Evolutionary conservation across 495 filamentous ascomycete genomes (phyloP).

Genomic region (Mycothermus thermophilus): DNA sequence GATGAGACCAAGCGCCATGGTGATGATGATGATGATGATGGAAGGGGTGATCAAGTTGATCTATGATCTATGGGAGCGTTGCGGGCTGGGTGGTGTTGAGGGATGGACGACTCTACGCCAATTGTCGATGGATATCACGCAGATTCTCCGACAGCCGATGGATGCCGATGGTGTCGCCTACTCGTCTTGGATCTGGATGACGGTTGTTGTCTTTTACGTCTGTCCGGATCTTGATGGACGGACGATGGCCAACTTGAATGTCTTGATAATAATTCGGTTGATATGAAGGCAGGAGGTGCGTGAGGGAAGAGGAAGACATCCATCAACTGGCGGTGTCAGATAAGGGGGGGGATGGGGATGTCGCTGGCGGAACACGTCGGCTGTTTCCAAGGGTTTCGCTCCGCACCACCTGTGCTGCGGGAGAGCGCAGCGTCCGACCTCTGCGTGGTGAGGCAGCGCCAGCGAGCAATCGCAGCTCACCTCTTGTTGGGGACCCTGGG

Average conservation of each 20-base stretch:
- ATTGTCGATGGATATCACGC: background rate
- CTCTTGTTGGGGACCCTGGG: too few species aligned
- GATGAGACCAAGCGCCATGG: slow-evolving; percentile 17
- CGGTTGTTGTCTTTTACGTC: background rate
- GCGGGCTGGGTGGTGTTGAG: background rate
- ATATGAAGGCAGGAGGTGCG: background rate
- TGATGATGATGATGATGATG: background rate
- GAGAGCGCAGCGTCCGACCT: too few species aligned
- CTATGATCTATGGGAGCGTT: background rate
- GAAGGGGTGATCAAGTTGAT: background rate
- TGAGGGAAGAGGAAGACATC: background rate
- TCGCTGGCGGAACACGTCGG: too few species aligned
- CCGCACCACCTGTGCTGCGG: too few species aligned
- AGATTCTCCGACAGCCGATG: background rate
- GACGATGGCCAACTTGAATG: too few species aligned
- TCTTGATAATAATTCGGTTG: too few species aligned
- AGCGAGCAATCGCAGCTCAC: too few species aligned
- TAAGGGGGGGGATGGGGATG: too few species aligned
- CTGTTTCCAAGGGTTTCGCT: too few species aligned
- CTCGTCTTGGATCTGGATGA: background rate
- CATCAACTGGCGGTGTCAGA: slow-evolving; percentile 17
- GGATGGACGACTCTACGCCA: background rate
- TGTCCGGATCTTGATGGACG: background rate
- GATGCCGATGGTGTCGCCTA: slow-evolving; percentile 3
- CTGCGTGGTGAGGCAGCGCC: too few species aligned